These are phyloP conservation scores for Exophiala dermatitidis DNA, from an alignment of 2,329 filamentous ascomycete species.

Conservation along the genomic window DNA sequence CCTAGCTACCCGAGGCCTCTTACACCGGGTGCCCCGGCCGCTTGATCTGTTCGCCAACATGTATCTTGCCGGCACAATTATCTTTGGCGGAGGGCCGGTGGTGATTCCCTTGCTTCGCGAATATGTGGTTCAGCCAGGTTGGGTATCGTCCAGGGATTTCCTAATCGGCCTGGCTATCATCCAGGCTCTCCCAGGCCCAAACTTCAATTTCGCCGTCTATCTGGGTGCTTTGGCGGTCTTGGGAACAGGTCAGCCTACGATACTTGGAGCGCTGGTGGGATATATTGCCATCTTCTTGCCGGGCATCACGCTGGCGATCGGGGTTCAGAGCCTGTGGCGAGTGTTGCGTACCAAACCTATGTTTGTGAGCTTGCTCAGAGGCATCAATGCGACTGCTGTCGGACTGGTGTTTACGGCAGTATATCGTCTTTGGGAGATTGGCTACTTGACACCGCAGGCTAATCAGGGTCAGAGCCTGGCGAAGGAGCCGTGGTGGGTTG, in stretches of 20 bases:
- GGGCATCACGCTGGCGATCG: constrained; percentile 38
- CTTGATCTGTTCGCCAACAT: constrained; percentile 64
- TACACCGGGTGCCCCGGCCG: constrained; percentile 39
- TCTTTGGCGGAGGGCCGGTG: constrained; percentile 58
- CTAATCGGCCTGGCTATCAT: constrained; percentile 65
- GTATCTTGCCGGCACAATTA: constrained; percentile 65
- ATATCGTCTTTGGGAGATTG: constrained; percentile 57
- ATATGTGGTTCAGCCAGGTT: constrained; percentile 58
- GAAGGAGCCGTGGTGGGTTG: constrained; percentile 58
- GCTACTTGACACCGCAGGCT: constrained; percentile 48
- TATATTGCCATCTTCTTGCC: constrained; percentile 50
- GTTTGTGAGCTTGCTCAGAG: constrained; percentile 47
- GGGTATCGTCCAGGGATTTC: constrained; percentile 65
- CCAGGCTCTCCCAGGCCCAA: constrained; percentile 57
- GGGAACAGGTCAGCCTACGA: constrained; percentile 33
- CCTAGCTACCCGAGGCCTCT: constrained; percentile 32
- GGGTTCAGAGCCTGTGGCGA: constrained; percentile 47
- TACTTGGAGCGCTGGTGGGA: constrained; percentile 46
- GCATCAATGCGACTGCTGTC: constrained; percentile 54
- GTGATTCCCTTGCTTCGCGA: constrained; percentile 58
- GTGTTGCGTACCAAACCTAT: constrained; percentile 41
- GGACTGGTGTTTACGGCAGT: constrained; percentile 59
- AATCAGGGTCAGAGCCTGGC: constrained; percentile 48
- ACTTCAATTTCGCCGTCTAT: constrained; percentile 49
- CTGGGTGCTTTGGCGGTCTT: constrained; percentile 47